Conservation (phyloP, 192 early-diverging fungal genomes). For the Coemansia asiatica region DNA sequence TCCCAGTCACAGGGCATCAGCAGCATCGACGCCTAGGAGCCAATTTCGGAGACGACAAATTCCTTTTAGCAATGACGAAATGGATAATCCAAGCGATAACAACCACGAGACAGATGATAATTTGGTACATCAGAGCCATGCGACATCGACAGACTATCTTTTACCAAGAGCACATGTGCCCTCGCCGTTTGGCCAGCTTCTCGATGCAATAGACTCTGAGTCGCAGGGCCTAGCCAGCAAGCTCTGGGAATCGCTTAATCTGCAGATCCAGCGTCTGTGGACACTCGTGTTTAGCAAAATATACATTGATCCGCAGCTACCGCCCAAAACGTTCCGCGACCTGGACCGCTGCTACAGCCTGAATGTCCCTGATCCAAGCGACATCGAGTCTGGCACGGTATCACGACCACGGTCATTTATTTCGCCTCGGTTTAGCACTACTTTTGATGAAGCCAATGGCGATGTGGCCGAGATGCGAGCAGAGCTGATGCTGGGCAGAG, state of each 20-base stretch:
- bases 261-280: constrained; percentile 5
- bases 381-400: not conserved
- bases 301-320: constrained; percentile 42
- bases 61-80: not conserved
- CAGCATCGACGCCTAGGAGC: not conserved
- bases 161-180: constrained; percentile 33
- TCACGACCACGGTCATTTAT: not conserved
- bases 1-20: not conserved
- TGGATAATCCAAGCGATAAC: not conserved
- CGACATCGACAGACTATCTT: constrained; percentile 47
- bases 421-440: constrained; percentile 39
- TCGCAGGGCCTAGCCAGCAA: constrained; percentile 14
- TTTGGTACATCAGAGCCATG: constrained; percentile 24
- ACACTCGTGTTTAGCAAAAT: constrained; percentile 37
- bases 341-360: constrained; percentile 47
- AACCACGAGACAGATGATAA: not conserved
- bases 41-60: not conserved
- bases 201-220: constrained; percentile 29
- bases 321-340: constrained; percentile 28
- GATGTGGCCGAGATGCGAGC: constrained; percentile 23
- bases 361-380: constrained; percentile 2
- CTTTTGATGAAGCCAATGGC: constrained; percentile 25
- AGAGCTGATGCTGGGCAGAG: constrained; percentile 47
- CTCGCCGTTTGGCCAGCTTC: constrained; percentile 24
- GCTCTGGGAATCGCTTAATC: constrained; percentile 8